phyloP scores from a whole-genome alignment of 1,284 basidiomycete species.

The Bjerkandera adusta region DNA sequence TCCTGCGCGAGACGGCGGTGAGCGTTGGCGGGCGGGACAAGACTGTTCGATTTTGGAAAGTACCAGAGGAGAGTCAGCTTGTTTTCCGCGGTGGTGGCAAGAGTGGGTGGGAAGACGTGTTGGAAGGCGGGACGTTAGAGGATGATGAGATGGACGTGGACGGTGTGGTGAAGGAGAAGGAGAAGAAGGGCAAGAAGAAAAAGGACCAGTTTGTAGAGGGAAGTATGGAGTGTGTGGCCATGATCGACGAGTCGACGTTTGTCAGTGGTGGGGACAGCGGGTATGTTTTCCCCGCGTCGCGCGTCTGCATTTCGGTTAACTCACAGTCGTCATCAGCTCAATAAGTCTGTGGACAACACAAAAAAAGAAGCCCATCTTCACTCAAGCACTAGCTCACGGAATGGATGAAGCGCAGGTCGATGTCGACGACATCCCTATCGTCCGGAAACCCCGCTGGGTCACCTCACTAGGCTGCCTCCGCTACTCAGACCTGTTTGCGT shows the following conservation, averaged over 20 bases:
- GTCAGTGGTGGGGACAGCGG: constrained; percentile 95
- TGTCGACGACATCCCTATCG: constrained; percentile 59
- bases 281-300: constrained; percentile 43
- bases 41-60: constrained; percentile 94
- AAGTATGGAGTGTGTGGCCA: constrained; percentile 87
- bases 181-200: constrained; percentile 37
- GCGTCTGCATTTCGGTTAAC: neutral
- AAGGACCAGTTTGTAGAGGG: constrained; percentile 79
- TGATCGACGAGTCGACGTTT: constrained; percentile 94
- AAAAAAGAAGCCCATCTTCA: constrained; percentile 96
- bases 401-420: constrained; percentile 67
- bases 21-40: constrained; percentile 90
- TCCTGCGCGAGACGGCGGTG: constrained; percentile 83
- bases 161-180: constrained; percentile 33
- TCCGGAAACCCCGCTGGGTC: constrained; percentile 87
- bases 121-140: constrained; percentile 75
- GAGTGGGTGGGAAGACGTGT: constrained; percentile 73
- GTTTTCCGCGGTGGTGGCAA: constrained; percentile 93
- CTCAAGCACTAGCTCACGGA: constrained; percentile 84
- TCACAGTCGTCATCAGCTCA: constrained; percentile 48
- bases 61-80: constrained; percentile 93
- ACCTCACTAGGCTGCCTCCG: constrained; percentile 80
- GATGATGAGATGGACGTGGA: constrained; percentile 45
- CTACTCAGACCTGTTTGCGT: constrained; percentile 91
- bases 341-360: constrained; percentile 91